Evolutionary conservation across 1,139 yeast genomes (phyloP), one percentile per base, ranked within the genome.

Genomic region (Pneumocystis oryctolagi): DNA sequence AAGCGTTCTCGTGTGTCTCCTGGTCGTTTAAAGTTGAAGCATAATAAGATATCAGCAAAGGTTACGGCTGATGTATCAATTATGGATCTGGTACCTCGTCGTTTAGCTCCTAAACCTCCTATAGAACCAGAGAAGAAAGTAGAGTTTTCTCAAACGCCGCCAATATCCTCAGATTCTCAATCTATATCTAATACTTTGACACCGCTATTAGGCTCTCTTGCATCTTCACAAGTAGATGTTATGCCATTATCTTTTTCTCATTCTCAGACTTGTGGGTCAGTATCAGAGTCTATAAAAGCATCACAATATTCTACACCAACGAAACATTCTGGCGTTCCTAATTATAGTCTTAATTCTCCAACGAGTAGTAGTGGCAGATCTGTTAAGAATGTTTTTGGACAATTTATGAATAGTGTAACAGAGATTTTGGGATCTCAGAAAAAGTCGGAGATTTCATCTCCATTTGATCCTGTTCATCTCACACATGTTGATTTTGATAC

Each of bases 401-500:
- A 42, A 18, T 59, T 62, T 34, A 39, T 62, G n/a, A 58, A 55
- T 56, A 59, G 58, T 34, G 34, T 62, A 35, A 61, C 32, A 32
- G 61, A 16, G 56, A 32, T 30, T 56, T 58, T 14, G 59, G 37
- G 59, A 20, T 20, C 30, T 20, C 59, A 42, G 30, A 64, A 64
- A 55, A 47, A 60, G 63, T 77, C 85, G 74, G 84, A 84, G 68
- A 89, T 92, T 62, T 87, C 95, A 47, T 85, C 89, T 0, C 97
- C 97, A 0, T 89, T 85, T 73, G 89, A 88, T 71, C 87, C 95
- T 37, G 85, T 88, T 70, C 96, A 89, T 71, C 87, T 89, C 57
- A 89, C 95, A 2, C 97, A 92, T 73, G 97, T 92, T 14, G 97
- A 96, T 30, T 85, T 87, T 65, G 92, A 90, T 73, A 75, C 79